A percentile compares a stretch with the other conserved stretches of the same genome.
These are phyloP conservation scores for Sanghuangporus weigelae DNA, from an alignment of 1,284 basidiomycete genomes.

Conservation along the genomic window DNA sequence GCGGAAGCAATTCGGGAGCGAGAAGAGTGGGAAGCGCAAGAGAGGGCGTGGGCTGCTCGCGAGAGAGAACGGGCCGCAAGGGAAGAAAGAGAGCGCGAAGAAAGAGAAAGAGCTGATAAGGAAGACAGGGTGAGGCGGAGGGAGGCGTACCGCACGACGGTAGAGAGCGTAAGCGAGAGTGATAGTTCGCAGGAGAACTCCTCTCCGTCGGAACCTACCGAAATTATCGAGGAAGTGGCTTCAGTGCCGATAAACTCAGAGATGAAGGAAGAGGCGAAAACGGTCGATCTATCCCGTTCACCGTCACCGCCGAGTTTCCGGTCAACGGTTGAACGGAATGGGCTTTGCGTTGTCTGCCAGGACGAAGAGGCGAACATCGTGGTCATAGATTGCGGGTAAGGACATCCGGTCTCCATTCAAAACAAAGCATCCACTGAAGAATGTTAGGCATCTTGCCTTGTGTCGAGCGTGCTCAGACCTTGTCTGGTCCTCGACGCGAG, in stretches of 20 bases:
- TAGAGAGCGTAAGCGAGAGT: slow-evolving; percentile 28
- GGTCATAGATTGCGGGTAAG: slow-evolving; percentile 86
- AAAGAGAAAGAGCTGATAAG: slow-evolving; percentile 27
- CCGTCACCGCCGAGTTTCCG: background rate
- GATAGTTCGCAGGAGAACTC: slow-evolving; percentile 26
- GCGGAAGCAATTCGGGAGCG: slow-evolving; percentile 25
- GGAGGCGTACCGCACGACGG: slow-evolving; percentile 31
- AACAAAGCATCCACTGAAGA: background rate
- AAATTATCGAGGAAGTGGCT: background rate
- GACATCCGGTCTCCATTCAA: slow-evolving; percentile 26
- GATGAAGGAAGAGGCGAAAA: background rate
- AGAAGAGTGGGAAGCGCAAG: slow-evolving; percentile 21
- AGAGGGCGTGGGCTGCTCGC: slow-evolving; percentile 15
- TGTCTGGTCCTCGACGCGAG: slow-evolving; percentile 72
- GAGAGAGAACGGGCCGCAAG: slow-evolving; percentile 17
- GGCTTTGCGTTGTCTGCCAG: slow-evolving; percentile 84
- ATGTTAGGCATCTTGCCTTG: slow-evolving; percentile 69
- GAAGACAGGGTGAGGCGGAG: slow-evolving; percentile 32
- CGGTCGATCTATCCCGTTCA: background rate
- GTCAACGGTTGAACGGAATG: slow-evolving; percentile 51
- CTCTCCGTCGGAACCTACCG: background rate
- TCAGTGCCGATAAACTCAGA: background rate
- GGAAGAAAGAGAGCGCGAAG: slow-evolving; percentile 25
- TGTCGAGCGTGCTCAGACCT: slow-evolving; percentile 81
- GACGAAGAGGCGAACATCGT: slow-evolving; percentile 89